phyloP scores from a whole-genome alignment of 768 basidiomycete species.

The Strobilomyces echinocephalus region DNA sequence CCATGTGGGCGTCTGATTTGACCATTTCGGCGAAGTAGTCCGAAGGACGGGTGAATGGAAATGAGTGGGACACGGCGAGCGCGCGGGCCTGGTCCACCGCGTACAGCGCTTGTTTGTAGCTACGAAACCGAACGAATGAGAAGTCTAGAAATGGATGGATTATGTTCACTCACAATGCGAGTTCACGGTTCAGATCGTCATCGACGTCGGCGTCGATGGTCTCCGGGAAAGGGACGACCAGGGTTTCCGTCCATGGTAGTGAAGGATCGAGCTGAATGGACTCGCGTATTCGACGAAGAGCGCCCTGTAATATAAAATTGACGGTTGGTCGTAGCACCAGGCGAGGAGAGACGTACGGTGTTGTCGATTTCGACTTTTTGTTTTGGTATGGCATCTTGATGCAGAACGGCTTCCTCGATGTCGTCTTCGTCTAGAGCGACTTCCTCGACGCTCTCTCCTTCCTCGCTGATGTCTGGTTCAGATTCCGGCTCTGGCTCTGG shows the following conservation, averaged over 20 bases:
- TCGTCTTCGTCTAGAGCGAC: constrained; percentile 77
- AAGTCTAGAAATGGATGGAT: not conserved
- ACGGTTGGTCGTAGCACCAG: not conserved
- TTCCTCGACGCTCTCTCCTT: constrained; percentile 35
- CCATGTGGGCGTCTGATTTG: constrained; percentile 96
- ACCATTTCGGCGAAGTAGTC: constrained; percentile 99
- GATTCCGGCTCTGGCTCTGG: constrained; percentile 8
- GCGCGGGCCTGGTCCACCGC: constrained; percentile 69
- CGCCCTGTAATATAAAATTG: constrained; percentile 44
- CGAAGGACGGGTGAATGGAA: constrained; percentile 85
- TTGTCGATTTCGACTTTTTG: constrained; percentile 74
- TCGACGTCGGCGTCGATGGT: constrained; percentile 71
- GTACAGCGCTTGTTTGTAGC: constrained; percentile 94
- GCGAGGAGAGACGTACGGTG: constrained; percentile 43
- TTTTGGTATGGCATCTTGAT: constrained; percentile 76
- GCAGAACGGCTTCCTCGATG: constrained; percentile 53
- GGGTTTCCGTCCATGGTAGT: constrained; percentile 81
- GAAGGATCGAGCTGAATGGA: constrained; percentile 69
- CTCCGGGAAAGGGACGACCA: constrained; percentile 67
- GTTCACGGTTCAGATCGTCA: constrained; percentile 90
- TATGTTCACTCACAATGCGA: constrained; percentile 71
- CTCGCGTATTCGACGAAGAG: constrained; percentile 76
- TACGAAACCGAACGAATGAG: constrained; percentile 28
- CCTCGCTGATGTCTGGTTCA: constrained; percentile 15
- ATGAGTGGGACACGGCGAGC: constrained; percentile 71